Base-by-base conservation (phyloP, 768 basidiomycete species). In the Auricularia auricula-judae region DNA sequence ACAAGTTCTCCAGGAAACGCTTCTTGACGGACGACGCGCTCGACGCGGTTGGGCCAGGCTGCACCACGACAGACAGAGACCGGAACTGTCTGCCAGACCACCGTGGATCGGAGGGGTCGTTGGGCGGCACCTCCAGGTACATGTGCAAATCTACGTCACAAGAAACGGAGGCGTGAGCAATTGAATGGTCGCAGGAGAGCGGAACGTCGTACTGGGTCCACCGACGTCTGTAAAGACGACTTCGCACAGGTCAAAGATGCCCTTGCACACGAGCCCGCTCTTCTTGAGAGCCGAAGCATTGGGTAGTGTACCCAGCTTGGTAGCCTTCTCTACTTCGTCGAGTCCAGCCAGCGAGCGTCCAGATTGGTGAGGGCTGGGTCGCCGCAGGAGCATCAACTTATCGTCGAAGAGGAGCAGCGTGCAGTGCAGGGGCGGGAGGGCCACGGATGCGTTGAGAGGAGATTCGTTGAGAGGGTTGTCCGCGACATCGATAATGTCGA, bases 371-470 rank as follows among this genome's bases (percentile, higher is more conserved):
- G 84, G 87, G 71, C 77, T 85, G 53, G 82, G 90, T 34, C 97
- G 83, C 76, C 98, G 98, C 59, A 87, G 89, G 66, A 99, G 85
- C 72, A 98, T 81, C 23, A 99, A 78, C 71, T 92, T 92, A 76
- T 99, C 96, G 67, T 94, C 90, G 72, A 99, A 98, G 58, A 99
- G 80, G 73, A 98, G 90, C 35, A 99, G 77, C 2, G 90, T 91
- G 74, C 90, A 95, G 71, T 92, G 88, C 18, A 96, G 80, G 0
- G 77, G 76, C 2, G 78, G 73, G 63, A 88, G 87, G 33, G 80
- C 74, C 47, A 86, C 71, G 39, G 84, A 73, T 4, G 67, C 36
- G 29, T 69, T 36, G 64, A 62, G 35, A 65, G 69, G 29, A 65
- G 64, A 21, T 63, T 69, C 10, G 66, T 73, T 71, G 35, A 68